Conservation (phyloP, 805 yeast genomes). For the Ogataea chonburiensis region DNA sequence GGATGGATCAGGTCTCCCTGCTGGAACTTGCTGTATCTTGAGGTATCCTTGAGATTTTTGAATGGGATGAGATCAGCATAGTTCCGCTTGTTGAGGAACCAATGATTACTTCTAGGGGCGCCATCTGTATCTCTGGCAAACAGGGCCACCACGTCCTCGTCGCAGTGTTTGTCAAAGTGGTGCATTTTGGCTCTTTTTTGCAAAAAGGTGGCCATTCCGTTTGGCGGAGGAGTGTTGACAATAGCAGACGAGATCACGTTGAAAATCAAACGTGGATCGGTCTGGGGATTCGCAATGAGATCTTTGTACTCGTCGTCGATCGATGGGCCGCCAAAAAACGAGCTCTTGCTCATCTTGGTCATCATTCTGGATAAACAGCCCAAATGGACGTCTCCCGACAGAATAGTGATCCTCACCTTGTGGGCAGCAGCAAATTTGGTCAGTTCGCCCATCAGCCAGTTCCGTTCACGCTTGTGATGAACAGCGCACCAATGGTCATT, state of each 20-base stretch:
- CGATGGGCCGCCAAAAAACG: conserved; percentile 35
- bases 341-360: conserved; percentile 48
- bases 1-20: conserved; percentile 38
- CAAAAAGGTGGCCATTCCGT: conserved; percentile 73
- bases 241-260: conserved; percentile 90
- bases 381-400: conserved; percentile 93
- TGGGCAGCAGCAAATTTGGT: conserved; percentile 62
- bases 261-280: conserved; percentile 73
- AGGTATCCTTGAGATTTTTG: conserved; percentile 32
- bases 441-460: conserved; percentile 57
- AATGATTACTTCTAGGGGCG: conserved; percentile 40
- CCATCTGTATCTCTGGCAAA: conserved; percentile 63
- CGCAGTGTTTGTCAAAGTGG: conserved; percentile 60
- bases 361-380: conserved; percentile 79
- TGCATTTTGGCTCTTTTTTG: conserved; percentile 68
- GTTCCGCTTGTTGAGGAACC: conserved; percentile 64
- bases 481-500: conserved; percentile 96
- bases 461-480: conserved; percentile 84
- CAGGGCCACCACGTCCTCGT: conserved; percentile 79
- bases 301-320: conserved; percentile 39
- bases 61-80: conserved; percentile 68
- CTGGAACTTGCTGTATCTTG: conserved; percentile 18
- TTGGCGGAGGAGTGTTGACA: conserved; percentile 90
- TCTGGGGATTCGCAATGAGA: conserved; percentile 50
- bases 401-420: conserved; percentile 75